phyloP scores from a whole-genome alignment of 73 alveolate species.

The Paramecium octaurelia region DNA sequence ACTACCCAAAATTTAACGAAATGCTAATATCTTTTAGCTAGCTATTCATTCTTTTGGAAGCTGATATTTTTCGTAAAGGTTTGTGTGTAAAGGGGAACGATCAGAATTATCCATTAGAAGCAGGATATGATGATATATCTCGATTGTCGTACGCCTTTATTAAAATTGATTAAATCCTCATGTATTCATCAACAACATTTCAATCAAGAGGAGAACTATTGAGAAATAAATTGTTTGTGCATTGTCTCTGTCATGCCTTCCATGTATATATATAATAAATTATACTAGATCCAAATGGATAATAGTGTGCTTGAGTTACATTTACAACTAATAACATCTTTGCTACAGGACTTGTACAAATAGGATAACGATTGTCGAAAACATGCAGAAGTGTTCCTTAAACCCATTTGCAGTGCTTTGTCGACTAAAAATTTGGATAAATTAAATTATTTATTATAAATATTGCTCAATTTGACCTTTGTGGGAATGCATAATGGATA shows the following conservation, averaged over 20 bases:
- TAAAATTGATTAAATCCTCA: background rate
- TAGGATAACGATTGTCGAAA: background rate
- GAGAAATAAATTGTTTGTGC: background rate
- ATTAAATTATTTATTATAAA: background rate
- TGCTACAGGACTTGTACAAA: background rate
- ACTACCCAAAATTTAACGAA: background rate
- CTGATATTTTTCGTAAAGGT: background rate
- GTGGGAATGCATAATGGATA: conserved; percentile 28
- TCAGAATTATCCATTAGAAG: background rate
- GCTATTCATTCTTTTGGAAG: background rate
- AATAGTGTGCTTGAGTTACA: background rate
- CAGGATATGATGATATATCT: background rate
- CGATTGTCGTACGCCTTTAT: background rate
- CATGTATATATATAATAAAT: background rate
- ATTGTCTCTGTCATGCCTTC: background rate
- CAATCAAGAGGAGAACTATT: conserved; percentile 1
- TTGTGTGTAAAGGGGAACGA: background rate
- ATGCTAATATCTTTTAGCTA: background rate
- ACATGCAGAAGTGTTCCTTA: background rate
- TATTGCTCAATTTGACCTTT: background rate
- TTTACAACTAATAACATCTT: background rate
- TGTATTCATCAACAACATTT: background rate
- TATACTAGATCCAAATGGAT: background rate
- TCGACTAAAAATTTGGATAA: background rate
- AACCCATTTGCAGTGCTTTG: background rate